Evolutionary conservation across 106 monocot genomes (phyloP).

Genomic region (Allium fistulosum): DNA sequence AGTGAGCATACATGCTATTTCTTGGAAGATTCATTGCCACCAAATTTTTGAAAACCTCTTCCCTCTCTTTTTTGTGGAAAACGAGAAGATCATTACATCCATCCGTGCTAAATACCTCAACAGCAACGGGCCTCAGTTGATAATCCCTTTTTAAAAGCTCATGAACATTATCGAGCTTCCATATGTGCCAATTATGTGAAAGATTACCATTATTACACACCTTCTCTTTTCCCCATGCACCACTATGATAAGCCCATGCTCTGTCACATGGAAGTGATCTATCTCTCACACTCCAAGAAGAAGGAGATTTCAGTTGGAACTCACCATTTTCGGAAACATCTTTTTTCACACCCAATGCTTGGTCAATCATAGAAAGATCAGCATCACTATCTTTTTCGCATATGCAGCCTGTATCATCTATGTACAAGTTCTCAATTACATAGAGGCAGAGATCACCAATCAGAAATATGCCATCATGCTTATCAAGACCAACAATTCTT

Average conservation of each 20-base stretch:
- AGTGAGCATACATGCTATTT: constrained; percentile 78
- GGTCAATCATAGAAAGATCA: constrained; percentile 90
- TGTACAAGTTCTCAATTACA: constrained; percentile 96
- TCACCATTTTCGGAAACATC: constrained; percentile 63
- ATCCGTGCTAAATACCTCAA: constrained; percentile 99
- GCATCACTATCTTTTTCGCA: constrained; percentile 88
- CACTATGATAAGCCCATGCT: constrained; percentile 99
- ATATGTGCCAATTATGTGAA: constrained; percentile 98
- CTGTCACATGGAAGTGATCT: constrained; percentile 72
- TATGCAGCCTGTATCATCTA: constrained; percentile 90
- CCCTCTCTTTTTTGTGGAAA: constrained; percentile 98
- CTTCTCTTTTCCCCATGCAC: constrained; percentile 99
- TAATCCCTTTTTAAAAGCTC: constrained; percentile 98
- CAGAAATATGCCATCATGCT: constrained; percentile 98
- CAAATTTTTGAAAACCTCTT: constrained; percentile 94
- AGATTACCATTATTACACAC: constrained; percentile 63
- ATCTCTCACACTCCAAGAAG: constrained; percentile 44
- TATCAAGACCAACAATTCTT: constrained; percentile 93
- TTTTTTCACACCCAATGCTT: constrained; percentile 95
- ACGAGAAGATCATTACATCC: constrained; percentile 99
- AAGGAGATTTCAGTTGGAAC: constrained; percentile 64
- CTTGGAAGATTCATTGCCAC: constrained; percentile 93
- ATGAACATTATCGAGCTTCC: constrained; percentile 97
- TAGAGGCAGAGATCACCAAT: constrained; percentile 86
- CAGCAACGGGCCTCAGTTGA: constrained; percentile 92